Evolutionary conservation across 768 basidiomycete species (phyloP), one percentile per base, ranked within the genome.

Genomic region (Psilocybe sp.): DNA sequence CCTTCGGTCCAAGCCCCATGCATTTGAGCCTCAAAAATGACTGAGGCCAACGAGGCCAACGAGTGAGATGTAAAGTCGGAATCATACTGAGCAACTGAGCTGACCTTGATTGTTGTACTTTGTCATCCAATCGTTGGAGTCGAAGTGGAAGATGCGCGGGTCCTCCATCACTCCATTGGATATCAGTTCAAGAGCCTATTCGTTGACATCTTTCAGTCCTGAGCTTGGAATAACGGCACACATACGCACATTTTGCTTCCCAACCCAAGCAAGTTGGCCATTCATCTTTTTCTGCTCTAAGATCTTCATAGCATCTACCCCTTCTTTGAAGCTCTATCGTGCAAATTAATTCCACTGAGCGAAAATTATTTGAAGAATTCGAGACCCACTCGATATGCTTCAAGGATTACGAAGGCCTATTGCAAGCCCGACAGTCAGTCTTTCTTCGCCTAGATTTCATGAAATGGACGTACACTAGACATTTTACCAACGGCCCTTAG

Each of bases 151-250:
- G 1, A 67, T 68, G 9, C 74, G 69, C 9, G 57, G 53, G 41
- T 78, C 75, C 13, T 67, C 60, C 41, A 76, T 60, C 14, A 76
- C 56, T 2, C 63, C 74, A 43, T 74, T 68, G n/a, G 66, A 61
- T 44, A 77, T 52, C 47, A 51, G 10, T 9, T 41, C 43, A 13
- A 73, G 46, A 5, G 58, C 65, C 73, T 75, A 14, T 41, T 34
- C 10, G 23, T 28, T 28, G 4, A 35, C 41, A 35, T 35, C 10
- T 42, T 13, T 53, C 10, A 38, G 40, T 35, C 12, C 16, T 15
- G 28, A 15, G 37, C 11, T 15, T 9, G 2, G 31, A 5, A 23
- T n/a, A 38, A n/a, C 47, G n/a, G 12, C 11, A 44, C 31, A n/a
- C 6, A 54, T n/a, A 40, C 54, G 31, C 32, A 58, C 62, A 6